These are phyloP conservation scores for Przewalskia tangutica DNA, from an alignment of 257 asterid species.

Conservation along the genomic window DNA sequence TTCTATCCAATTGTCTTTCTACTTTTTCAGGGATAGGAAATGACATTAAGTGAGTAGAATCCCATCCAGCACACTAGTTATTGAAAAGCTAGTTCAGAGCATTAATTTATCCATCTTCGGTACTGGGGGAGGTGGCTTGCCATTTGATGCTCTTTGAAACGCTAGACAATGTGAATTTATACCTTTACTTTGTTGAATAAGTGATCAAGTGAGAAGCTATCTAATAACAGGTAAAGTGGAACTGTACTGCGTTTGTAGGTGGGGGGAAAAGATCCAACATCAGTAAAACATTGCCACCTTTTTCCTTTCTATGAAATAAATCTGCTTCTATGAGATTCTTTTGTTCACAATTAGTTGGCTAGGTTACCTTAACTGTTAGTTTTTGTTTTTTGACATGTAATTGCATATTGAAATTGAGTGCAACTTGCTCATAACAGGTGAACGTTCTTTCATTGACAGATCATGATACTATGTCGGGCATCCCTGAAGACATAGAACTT, in stretches of 20 bases:
- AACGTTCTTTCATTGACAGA: conserved; percentile 92
- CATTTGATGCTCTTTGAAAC: background rate
- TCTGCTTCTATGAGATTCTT: background rate
- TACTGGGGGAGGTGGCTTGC: background rate
- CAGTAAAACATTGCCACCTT: background rate
- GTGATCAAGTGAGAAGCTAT: background rate
- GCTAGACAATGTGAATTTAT: background rate
- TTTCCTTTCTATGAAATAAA: background rate
- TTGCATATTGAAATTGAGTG: conserved; percentile 4
- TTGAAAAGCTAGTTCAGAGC: background rate
- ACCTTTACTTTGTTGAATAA: background rate
- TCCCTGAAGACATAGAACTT: conserved; percentile 37
- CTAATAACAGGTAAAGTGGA: background rate
- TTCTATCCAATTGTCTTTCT: background rate
- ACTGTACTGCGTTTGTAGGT: background rate
- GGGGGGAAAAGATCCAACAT: background rate
- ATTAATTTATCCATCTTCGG: background rate
- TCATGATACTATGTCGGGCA: conserved; percentile 91
- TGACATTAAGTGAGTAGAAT: background rate
- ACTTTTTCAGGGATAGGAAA: background rate
- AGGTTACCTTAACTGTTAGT: background rate
- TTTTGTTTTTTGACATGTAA: background rate
- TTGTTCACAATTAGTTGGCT: background rate
- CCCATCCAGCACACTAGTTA: background rate
- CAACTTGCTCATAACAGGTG: conserved; percentile 59